phyloP scores from a whole-genome alignment of 2,329 filamentous ascomycete genomes.

The Fusarium sp. region DNA sequence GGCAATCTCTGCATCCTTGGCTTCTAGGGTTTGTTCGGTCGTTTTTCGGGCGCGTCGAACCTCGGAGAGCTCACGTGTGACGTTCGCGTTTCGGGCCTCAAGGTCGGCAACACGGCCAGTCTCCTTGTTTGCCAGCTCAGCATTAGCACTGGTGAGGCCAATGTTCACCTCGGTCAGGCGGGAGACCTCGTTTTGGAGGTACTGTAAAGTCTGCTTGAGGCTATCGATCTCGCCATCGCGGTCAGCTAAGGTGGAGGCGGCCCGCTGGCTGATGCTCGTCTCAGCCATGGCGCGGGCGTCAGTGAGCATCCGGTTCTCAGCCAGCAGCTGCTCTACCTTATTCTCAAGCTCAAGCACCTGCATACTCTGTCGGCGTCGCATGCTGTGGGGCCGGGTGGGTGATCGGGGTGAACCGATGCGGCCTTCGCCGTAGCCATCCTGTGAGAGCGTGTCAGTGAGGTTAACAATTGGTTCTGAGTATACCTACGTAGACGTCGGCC shows the following conservation, averaged over 20 bases:
- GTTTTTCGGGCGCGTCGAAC: conserved; percentile 73
- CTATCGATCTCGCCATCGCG: conserved; percentile 89
- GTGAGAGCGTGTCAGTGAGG: conserved; percentile 31
- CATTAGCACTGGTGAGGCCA: conserved; percentile 81
- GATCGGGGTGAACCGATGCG: conserved; percentile 88
- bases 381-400: conserved; percentile 92
- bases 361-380: conserved; percentile 98
- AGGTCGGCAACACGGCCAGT: conserved; percentile 77
- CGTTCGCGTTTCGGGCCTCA: conserved; percentile 74
- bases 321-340: conserved; percentile 83
- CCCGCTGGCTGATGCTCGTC: conserved; percentile 71
- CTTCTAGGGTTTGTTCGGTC: conserved; percentile 74
- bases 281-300: conserved; percentile 80
- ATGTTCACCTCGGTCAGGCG: conserved; percentile 87
- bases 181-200: conserved; percentile 83
- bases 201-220: conserved; percentile 82
- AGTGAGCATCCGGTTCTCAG: conserved; percentile 84
- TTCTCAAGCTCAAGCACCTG: conserved; percentile 93
- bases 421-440: conserved; percentile 96
- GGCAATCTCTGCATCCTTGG: conserved; percentile 87
- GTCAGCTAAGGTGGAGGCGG: conserved; percentile 79
- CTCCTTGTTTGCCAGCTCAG: conserved; percentile 80
- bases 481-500: conserved; percentile 93
- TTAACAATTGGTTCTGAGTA: conserved; percentile 1
- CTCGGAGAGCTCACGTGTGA: conserved; percentile 76